These are phyloP conservation scores for Rhodosporidiobolus odoratus DNA, from an alignment of 768 basidiomycete species.

Conservation along the genomic window DNA sequence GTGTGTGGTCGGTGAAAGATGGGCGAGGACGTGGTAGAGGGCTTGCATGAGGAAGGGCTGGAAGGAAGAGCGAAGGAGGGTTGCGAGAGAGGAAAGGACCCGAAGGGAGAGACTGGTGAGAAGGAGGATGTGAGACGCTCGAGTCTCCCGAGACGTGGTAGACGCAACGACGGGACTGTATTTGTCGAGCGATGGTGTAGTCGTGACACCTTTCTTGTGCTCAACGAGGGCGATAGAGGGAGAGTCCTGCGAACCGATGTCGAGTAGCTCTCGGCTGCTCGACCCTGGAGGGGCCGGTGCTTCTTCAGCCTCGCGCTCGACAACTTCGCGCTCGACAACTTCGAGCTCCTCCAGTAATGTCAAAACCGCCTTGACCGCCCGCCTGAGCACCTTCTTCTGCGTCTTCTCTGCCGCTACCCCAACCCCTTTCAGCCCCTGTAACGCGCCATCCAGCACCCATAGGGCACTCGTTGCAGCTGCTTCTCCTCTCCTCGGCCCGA, in stretches of 20 bases:
- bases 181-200: conserved; percentile 2
- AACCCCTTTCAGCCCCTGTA: conserved; percentile 64
- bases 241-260: neutral
- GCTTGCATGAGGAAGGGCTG: conserved; percentile 66
- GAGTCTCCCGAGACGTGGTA: neutral
- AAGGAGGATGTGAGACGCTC: conserved; percentile 57
- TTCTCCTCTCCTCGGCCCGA: conserved; percentile 54
- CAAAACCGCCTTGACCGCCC: conserved; percentile 20
- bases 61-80: conserved; percentile 69
- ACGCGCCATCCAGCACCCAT: conserved; percentile 72
- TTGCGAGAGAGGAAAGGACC: conserved; percentile 63
- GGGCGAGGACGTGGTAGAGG: conserved; percentile 80
- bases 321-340: conserved; percentile 52
- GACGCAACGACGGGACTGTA: conserved; percentile 15
- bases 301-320: neutral
- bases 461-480: conserved; percentile 62
- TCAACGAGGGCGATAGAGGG: conserved; percentile 27
- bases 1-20: conserved; percentile 64
- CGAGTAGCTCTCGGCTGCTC: neutral
- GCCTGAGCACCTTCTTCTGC: conserved; percentile 16
- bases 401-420: neutral
- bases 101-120: conserved; percentile 68
- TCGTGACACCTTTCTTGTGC: conserved; percentile 15
- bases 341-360: conserved; percentile 63
- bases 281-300: conserved; percentile 40